Evolutionary conservation across 2,329 filamentous ascomycete genomes (phyloP), one percentile per base, ranked within the genome.

Genomic region (Sphaerulina musiva): DNA sequence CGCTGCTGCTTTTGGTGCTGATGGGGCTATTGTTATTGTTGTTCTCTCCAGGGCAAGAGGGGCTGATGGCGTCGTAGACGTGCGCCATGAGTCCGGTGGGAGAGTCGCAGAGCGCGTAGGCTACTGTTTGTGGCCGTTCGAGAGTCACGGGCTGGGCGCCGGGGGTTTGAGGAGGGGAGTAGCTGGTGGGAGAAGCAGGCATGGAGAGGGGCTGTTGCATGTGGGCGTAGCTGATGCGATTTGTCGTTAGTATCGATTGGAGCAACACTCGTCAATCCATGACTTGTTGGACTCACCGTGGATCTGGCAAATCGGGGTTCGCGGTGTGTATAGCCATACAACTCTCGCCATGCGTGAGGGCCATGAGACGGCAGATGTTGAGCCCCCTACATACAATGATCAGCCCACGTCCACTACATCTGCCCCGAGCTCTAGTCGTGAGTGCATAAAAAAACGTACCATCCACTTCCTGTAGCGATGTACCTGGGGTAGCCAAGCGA

Each of bases 261-360:
- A 45, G 36, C 0, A 9, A 29, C 14, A 17, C 1, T 17, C 14
- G 14, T 17, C 14, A 17, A 17, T 17, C 1, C 14, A 14, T 14
- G 5, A 9, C 17, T n/a, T 32, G 4, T n/a, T 8, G 32, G 10
- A 50, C 59, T 47, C 51, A 65, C 62, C 63, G 60, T 42, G 84
- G 84, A 34, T 73, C 65, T 1, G 66, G 65, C 10, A 85, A 69
- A 0, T 77, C 73, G 2, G 83, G 82, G 9, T 80, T 79, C 41
- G 84, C 76, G 3, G 85, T 75, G 66, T 86, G 82, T 1, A 80
- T 73, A 0, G 80, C 84, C 4, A 83, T 60, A 62, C 83, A 85
- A 36, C 75, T 78, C 12, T 74, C 66, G 0, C 72, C 57, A 54
- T 80, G 73, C 6, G 70, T 66, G 6, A 75, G 67, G 1, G 80